Evolutionary conservation across 2,329 filamentous ascomycete genomes (phyloP).

Genomic region (Exophiala alcalophila): DNA sequence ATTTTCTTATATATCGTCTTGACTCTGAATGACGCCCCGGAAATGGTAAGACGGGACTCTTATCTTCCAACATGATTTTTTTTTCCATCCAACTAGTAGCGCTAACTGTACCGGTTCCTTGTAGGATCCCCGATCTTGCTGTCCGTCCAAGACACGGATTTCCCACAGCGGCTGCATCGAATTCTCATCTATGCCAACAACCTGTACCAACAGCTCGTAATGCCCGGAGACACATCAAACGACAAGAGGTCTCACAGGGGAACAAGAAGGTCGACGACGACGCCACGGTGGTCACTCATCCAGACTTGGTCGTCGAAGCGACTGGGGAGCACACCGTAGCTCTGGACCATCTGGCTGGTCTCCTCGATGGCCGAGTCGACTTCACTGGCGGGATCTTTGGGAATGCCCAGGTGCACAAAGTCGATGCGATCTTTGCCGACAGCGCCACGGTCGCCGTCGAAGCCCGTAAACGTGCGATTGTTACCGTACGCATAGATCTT

Average conservation of each 20-base stretch:
- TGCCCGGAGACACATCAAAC: no score
- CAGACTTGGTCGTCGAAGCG: conserved; percentile 55
- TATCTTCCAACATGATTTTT: no score
- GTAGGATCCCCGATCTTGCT: no score
- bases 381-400: conserved; percentile 22
- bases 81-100: no score
- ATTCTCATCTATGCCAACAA: no score
- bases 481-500: conserved; percentile 47
- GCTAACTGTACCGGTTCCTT: no score
- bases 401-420: conserved; percentile 46
- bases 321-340: conserved; percentile 53
- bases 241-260: not conserved
- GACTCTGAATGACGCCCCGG: no score
- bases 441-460: conserved; percentile 38
- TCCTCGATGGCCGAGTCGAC: conserved; percentile 5
- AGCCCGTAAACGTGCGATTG: conserved; percentile 54
- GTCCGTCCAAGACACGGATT: no score
- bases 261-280: conserved; percentile 49
- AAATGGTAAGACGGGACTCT: no score
- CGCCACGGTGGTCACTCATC: conserved; percentile 56
- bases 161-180: no score
- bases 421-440: conserved; percentile 47
- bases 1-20: no score
- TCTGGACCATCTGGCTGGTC: conserved; percentile 42
- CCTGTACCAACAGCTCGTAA: no score